Base-by-base conservation (phyloP, 176 grass and related monocot genomes). In the Calamus simplicifolius region DNA sequence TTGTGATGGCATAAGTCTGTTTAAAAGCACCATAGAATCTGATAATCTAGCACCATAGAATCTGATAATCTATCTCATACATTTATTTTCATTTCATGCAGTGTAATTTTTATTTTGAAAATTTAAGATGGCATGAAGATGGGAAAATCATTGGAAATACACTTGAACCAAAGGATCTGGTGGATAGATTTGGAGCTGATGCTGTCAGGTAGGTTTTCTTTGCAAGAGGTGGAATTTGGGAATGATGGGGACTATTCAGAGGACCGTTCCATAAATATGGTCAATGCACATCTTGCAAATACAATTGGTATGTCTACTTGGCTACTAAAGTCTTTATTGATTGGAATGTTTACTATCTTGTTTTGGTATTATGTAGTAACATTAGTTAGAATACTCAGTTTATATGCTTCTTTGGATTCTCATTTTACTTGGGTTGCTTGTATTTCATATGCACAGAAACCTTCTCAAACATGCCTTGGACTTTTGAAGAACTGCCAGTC, bases 121-220 rank as follows among this genome's bases (percentile, higher is more conserved):
- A 85, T 82, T 77, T 83, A 96, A 86, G 91, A 90, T 84, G 86
- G 91, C 66, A 77, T 85, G 91, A 96, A 96, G 65, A 96, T 96
- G 92, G 91, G 91, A n/a, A n/a, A n/a, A n/a, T n/a, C n/a, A n/a
- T n/a, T n/a, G n/a, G n/a, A 62, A 96, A 96, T 75, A 96, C 86
- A 58, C 83, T 96, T 68, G 91, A 96, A 73, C 91, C 91, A 19
- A 96, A 83, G 18, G 91, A 96, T 78, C 72, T 96, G 49, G 86
- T 96, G 29, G 48, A 73, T 48, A 84, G 72, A 75, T 96, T 90
- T 80, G 86, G 91, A 69, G 71, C 65, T 19, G 83, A 96, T 80
- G 83, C 91, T 76, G 91, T 96, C 64, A 81, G 91, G 68, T 96
- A 90, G 60, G n/a, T 96, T 96, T 68, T 96, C 90, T 76, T 64